Evolutionary conservation across 148 eudicot genomes (phyloP).

Genomic region (Cornus florida): DNA sequence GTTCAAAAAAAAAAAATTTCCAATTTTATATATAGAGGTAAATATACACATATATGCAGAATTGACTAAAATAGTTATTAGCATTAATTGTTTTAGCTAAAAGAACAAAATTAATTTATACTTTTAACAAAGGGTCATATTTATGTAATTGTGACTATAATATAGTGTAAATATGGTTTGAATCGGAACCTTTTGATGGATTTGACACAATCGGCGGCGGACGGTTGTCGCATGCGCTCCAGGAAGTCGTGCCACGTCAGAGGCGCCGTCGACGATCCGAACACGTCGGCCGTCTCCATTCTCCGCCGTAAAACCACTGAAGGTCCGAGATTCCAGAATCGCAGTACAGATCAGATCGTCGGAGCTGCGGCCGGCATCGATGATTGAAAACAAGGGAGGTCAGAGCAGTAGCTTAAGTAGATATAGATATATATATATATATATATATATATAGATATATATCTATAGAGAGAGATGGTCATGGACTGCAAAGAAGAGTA

Average conservation of each 20-base stretch:
- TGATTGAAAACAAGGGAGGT: neutral
- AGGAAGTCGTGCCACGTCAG: constrained; percentile 94
- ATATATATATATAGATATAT: too few species aligned
- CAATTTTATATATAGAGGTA: too few species aligned
- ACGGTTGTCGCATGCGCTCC: constrained; percentile 97
- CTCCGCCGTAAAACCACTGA: neutral
- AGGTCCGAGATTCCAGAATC: neutral
- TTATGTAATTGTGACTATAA: neutral
- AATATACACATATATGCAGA: too few species aligned
- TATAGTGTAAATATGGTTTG: neutral
- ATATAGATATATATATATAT: too few species aligned
- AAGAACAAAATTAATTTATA: neutral
- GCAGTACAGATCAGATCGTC: neutral
- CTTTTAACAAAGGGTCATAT: neutral
- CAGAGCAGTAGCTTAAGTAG: too few species aligned
- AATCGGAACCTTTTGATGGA: constrained; percentile 74
- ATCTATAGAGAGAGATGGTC: too few species aligned
- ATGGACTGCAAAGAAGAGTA: too few species aligned
- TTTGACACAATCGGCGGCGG: constrained; percentile 93
- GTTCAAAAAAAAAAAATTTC: too few species aligned
- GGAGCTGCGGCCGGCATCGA: neutral
- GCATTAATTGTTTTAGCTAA: neutral
- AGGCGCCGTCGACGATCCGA: constrained; percentile 78
- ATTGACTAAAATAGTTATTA: neutral
- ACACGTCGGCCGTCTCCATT: constrained; percentile 74